A percentile compares a stretch with the other conserved stretches of the same genome.
Conservation (phyloP, 441 rosid genomes). For the Populus hybrid region DNA sequence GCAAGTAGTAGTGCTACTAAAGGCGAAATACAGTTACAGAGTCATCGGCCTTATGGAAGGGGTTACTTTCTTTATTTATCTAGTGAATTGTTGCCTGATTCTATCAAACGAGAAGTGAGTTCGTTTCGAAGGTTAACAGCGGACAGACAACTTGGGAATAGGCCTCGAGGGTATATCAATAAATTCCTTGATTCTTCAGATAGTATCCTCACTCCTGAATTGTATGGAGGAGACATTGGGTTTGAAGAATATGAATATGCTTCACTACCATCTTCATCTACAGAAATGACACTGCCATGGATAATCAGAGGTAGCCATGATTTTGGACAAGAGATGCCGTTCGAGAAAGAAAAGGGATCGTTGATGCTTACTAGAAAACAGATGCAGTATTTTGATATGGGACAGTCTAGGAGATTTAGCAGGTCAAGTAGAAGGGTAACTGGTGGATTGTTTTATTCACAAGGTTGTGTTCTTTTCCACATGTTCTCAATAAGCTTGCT, state of each 20-base stretch:
- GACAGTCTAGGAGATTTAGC: not conserved
- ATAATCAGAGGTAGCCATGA: conserved; percentile 11
- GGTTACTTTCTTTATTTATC: not conserved
- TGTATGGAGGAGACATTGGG: not conserved
- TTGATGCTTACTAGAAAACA: not conserved
- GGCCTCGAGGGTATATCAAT: conserved; percentile 12
- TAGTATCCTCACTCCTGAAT: conserved; percentile 7
- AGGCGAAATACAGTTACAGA: conserved; percentile 8
- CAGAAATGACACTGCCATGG: conserved; percentile 4
- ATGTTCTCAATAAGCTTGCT: not conserved
- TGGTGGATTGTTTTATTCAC: not conserved
- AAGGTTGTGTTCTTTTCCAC: conserved; percentile 14
- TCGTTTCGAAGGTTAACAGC: conserved; percentile 2
- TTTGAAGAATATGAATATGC: conserved; percentile 13
- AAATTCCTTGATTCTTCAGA: conserved; percentile 19
- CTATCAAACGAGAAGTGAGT: not conserved
- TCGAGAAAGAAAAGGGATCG: not conserved
- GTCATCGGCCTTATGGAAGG: conserved; percentile 3
- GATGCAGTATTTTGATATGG: not conserved
- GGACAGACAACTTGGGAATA: conserved; percentile 9
- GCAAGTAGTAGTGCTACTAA: not conserved
- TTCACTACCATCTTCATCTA: conserved; percentile 2
- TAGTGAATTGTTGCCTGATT: conserved; percentile 13
- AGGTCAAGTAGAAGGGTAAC: not conserved
- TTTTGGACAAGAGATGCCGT: not conserved